Conservation (phyloP, 768 basidiomycete genomes). For the Hygrophoropsis aurantiaca region DNA sequence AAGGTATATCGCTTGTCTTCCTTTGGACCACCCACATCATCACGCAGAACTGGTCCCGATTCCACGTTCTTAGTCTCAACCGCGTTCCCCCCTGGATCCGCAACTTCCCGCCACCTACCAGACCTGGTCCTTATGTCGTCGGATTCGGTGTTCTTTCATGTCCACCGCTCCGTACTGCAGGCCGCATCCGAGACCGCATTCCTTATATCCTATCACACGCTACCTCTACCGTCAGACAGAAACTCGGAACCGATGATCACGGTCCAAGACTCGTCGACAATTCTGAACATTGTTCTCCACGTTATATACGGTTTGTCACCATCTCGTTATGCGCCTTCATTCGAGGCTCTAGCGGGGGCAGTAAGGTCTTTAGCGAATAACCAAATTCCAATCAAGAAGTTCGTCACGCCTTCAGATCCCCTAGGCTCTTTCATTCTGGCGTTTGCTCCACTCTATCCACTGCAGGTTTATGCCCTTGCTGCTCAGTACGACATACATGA, state of each 20-base stretch:
- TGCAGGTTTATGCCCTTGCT: slow-evolving; percentile 44
- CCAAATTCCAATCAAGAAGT: slow-evolving; percentile 39
- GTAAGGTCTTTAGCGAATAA: slow-evolving; percentile 55
- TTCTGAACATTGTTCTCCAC: slow-evolving; percentile 68
- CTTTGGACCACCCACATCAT: too few relatives aligned
- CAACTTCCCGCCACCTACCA: background rate
- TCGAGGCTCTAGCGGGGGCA: slow-evolving; percentile 50
- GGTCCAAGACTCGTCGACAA: slow-evolving; percentile 51
- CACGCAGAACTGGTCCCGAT: too few relatives aligned
- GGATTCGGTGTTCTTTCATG: slow-evolving; percentile 29
- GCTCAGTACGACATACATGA: slow-evolving; percentile 33
- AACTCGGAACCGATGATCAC: slow-evolving; percentile 39
- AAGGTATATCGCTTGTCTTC: too few relatives aligned
- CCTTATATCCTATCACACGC: too few relatives aligned
- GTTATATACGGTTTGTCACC: slow-evolving; percentile 63
- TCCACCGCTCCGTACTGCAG: slow-evolving; percentile 11
- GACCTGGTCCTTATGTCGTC: slow-evolving; percentile 20
- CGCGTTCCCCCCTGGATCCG: too few relatives aligned
- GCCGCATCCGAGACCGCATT: background rate
- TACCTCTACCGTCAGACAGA: background rate
- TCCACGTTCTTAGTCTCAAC: too few relatives aligned
- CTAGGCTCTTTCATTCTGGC: slow-evolving; percentile 34
- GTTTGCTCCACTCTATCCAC: slow-evolving; percentile 32
- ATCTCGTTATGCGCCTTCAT: slow-evolving; percentile 60
- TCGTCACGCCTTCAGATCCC: slow-evolving; percentile 27